phyloP scores from a whole-genome alignment of 2,329 filamentous ascomycete genomes.

The Pseudocercospora macadamiae region DNA sequence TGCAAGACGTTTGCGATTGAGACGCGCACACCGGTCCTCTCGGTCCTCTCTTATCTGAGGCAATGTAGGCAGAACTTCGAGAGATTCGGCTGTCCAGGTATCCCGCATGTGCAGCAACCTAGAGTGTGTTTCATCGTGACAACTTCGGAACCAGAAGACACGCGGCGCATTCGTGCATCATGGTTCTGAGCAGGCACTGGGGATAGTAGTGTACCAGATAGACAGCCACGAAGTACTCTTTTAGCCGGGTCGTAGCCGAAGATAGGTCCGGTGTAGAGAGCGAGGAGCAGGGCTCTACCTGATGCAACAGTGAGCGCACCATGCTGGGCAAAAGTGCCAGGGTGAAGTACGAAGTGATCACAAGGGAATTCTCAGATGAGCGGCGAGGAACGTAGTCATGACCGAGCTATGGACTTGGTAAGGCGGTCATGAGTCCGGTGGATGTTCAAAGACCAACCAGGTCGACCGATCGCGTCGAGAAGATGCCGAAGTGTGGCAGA shows the following conservation, averaged over 20 bases:
- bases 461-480: neutral
- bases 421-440: neutral
- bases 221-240: neutral
- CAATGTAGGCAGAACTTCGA: neutral
- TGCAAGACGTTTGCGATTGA: too few species aligned
- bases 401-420: too few species aligned
- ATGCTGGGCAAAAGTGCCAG: neutral
- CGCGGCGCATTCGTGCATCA: neutral
- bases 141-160: neutral
- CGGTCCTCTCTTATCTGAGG: too few species aligned
- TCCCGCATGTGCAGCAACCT: neutral
- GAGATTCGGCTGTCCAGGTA: neutral
- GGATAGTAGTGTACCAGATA: neutral
- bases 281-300: neutral
- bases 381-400: too few species aligned
- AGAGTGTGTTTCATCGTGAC: neutral
- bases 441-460: constrained; percentile 1
- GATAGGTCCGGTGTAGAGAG: neutral
- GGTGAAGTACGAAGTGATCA: neutral
- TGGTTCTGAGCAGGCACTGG: neutral
- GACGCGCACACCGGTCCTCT: too few species aligned
- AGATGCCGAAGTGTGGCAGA: neutral
- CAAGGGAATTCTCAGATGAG: too few species aligned
- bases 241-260: neutral
- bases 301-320: neutral